phyloP scores from a whole-genome alignment of 495 filamentous ascomycete species.

The Aspergillus sclerotioniger region DNA sequence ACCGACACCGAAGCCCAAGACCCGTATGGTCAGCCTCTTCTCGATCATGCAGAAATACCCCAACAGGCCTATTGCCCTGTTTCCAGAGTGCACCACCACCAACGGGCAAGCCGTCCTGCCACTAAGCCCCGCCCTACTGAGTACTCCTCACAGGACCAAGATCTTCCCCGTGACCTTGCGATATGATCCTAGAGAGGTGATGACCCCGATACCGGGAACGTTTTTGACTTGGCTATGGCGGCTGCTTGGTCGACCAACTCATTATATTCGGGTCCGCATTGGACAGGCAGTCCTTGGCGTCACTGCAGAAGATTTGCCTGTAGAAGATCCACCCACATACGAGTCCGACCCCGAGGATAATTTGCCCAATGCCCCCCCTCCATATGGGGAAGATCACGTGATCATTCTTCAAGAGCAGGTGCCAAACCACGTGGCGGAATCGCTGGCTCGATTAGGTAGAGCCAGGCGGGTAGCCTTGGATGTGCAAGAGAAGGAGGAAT shows the following conservation, averaged over 20 bases:
- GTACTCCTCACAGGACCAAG: conserved; percentile 57
- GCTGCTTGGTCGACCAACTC: conserved; percentile 78
- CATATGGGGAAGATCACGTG: conserved; percentile 24
- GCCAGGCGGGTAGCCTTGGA: conserved; percentile 89
- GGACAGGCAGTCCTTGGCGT: conserved; percentile 65
- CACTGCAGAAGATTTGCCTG: conserved; percentile 11
- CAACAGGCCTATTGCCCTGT: conserved; percentile 72
- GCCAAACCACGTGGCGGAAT: conserved; percentile 74
- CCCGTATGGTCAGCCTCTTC: conserved; percentile 57
- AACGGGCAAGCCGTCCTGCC: conserved; percentile 91
- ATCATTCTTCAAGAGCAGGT: conserved; percentile 53
- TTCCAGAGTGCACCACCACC: conserved; percentile 90
- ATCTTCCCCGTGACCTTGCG: conserved; percentile 89
- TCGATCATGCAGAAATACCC: conserved; percentile 66
- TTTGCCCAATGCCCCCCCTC: conserved; percentile 29
- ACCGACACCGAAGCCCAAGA: conserved; percentile 43
- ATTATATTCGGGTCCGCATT: conserved; percentile 86
- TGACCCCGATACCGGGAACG: conserved; percentile 76
- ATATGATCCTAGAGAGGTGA: conserved; percentile 84
- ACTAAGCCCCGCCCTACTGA: conserved; percentile 69
- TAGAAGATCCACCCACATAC: conserved; percentile 14
- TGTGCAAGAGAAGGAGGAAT: conserved; percentile 76
- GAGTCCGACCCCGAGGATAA: conserved; percentile 44
- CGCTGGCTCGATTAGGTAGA: conserved; percentile 81
- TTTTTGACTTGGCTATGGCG: conserved; percentile 77